Conservation (phyloP, 1,139 yeast genomes). For the Nakaseomyces uthaithaninus region DNA sequence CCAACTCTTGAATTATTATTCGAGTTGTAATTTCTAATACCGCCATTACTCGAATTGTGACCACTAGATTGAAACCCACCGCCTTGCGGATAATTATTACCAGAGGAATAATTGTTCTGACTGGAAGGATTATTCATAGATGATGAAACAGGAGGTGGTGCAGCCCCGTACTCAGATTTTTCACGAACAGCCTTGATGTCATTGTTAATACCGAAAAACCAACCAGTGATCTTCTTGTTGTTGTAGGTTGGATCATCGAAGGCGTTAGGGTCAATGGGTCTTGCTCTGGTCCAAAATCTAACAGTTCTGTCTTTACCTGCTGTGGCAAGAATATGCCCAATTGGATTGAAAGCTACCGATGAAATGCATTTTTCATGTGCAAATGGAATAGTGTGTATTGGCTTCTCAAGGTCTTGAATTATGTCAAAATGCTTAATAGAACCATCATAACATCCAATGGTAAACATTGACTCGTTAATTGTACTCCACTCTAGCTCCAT, state of each 20-base stretch:
- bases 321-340: conserved; percentile 83
- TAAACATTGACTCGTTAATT: conserved; percentile 64
- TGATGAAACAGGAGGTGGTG: conserved; percentile 24
- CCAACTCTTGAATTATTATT: neutral
- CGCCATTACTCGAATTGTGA: neutral
- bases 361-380: conserved; percentile 94
- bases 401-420: conserved; percentile 42
- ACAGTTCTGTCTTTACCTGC: conserved; percentile 93
- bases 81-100: neutral
- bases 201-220: conserved; percentile 65
- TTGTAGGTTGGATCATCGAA: conserved; percentile 77
- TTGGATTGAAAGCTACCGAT: conserved; percentile 84
- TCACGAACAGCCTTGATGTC: conserved; percentile 47
- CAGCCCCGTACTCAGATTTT: conserved; percentile 31
- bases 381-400: conserved; percentile 65
- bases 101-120: neutral
- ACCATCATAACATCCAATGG: conserved; percentile 89
- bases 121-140: conserved; percentile 1
- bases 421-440: conserved; percentile 70
- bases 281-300: conserved; percentile 89
- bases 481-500: conserved; percentile 93
- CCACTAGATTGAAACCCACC: neutral
- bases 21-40: neutral
- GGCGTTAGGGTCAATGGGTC: conserved; percentile 83
- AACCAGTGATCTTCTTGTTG: conserved; percentile 61